Evolutionary conservation across 2,329 filamentous ascomycete genomes (phyloP).

Genomic region (Scytalidium lignicola): DNA sequence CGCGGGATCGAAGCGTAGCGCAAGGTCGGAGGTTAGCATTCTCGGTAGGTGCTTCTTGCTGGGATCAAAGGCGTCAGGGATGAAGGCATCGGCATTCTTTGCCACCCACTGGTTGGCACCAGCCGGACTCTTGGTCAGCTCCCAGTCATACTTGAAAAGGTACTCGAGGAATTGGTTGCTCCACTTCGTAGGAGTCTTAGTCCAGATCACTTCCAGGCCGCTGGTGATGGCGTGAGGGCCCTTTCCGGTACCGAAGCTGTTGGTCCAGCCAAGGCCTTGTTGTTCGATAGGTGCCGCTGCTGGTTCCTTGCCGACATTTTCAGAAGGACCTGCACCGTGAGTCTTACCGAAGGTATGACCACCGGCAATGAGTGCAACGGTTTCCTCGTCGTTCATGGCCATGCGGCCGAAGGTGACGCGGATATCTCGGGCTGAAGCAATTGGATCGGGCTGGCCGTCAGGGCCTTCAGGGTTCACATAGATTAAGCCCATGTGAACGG

Average conservation of each 20-base stretch:
- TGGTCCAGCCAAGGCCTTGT: slow-evolving; percentile 71
- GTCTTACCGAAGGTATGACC: slow-evolving; percentile 79
- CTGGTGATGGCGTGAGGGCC: slow-evolving; percentile 70
- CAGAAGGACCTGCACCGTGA: slow-evolving; percentile 62
- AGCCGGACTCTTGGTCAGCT: slow-evolving; percentile 67
- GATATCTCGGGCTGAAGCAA: slow-evolving; percentile 66
- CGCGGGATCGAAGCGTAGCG: slow-evolving; percentile 63
- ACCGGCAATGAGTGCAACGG: slow-evolving; percentile 71
- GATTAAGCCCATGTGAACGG: slow-evolving; percentile 71
- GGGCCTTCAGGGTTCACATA: slow-evolving; percentile 80
- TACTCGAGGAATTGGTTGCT: slow-evolving; percentile 70
- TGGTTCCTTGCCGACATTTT: slow-evolving; percentile 64
- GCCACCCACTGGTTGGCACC: slow-evolving; percentile 75
- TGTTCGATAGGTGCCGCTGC: slow-evolving; percentile 57
- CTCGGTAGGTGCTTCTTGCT: slow-evolving; percentile 68
- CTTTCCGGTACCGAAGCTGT: slow-evolving; percentile 58
- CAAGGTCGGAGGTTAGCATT: slow-evolving; percentile 73
- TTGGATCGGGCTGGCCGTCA: slow-evolving; percentile 64
- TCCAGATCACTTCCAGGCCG: slow-evolving; percentile 77
- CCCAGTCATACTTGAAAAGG: slow-evolving; percentile 75
- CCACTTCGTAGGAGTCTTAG: slow-evolving; percentile 70
- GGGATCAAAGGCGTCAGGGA: slow-evolving; percentile 66
- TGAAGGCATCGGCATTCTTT: slow-evolving; percentile 59
- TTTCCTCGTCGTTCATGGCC: slow-evolving; percentile 82
- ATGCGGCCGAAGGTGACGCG: slow-evolving; percentile 71